These are phyloP conservation scores for Quercus tomentella DNA, from an alignment of 331 rosid species.

Conservation along the genomic window DNA sequence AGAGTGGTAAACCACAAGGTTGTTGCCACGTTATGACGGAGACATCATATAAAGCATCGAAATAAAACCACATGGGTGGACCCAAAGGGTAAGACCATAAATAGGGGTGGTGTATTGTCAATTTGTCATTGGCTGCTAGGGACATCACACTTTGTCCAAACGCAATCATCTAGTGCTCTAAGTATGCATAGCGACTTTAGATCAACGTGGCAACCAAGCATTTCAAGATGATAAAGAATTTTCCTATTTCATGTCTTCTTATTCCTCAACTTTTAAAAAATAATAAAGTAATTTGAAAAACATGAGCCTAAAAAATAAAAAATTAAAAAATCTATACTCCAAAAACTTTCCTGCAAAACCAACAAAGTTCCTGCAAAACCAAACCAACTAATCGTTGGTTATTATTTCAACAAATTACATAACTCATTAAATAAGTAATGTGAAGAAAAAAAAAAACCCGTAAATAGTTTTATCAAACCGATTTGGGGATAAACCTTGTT, in stretches of 20 bases:
- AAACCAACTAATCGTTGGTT: too few relatives aligned
- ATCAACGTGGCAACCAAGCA: not conserved
- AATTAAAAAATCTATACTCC: too few relatives aligned
- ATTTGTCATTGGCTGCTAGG: not conserved
- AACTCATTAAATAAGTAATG: too few relatives aligned
- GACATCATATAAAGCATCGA: not conserved
- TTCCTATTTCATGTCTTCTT: not conserved
- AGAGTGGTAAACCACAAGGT: not conserved
- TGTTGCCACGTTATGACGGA: slow-evolving; percentile 10
- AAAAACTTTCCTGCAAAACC: too few relatives aligned
- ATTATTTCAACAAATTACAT: too few relatives aligned
- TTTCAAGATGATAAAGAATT: not conserved
- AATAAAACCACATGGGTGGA: not conserved
- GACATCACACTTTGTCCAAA: not conserved
- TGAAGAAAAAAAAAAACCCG: too few relatives aligned
- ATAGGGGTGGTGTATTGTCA: not conserved
- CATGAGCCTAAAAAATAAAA: too few relatives aligned
- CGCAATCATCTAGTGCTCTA: not conserved
- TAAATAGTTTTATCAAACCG: too few relatives aligned
- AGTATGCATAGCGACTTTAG: not conserved
- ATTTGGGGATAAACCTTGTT: too few relatives aligned
- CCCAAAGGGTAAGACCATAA: not conserved
- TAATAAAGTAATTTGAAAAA: not conserved
- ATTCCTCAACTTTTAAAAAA: not conserved
- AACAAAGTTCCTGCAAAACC: too few relatives aligned